Evolutionary conservation across 495 filamentous ascomycete species (phyloP), one percentile per base, ranked within the genome.

Genomic region (Penicillium lagena): DNA sequence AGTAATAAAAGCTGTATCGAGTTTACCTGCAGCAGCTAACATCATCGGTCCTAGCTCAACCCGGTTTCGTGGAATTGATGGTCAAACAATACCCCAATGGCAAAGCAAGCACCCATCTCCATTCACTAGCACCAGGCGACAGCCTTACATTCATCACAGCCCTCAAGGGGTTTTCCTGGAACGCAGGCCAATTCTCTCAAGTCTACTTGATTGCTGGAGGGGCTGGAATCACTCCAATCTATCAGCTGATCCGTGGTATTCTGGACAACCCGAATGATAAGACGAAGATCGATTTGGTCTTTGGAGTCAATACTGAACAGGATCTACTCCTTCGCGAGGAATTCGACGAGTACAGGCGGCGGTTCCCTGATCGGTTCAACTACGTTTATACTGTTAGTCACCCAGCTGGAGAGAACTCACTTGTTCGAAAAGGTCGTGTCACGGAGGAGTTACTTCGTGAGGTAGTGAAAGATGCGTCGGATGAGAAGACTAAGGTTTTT

Each of bases 31-130:
- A 33, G 1, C 17, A 31, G 29, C 7, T 27, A 17, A 13, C 8
- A n/a, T 15, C 29, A n/a, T 28, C 9, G 49, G 30, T 49, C 36
- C 50, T 41, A 37, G 33, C 35, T 29, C 66, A 77, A 50, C 63
- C 68, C 4, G 80, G 79, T 29, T 67, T 58, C 47, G 44, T 84
- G 30, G 78, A 81, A 39, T 52, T 86, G 2, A 68, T 83, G 43
- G 72, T 86, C 5, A 86, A 85, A 56, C 65, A 70, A 39, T 86
- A 86, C 56, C 80, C 81, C 6, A 60, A 75, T 40, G 81, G 81
- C 42, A 79, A 77, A 63, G 73, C 74, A 45, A 81, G 77, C 59
- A 66, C 63, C 0, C 71, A 85, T 47, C 49, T 86, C 11, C 83
- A 86, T 64, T 74, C 71, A 11, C 64, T 86, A 7, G 48, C 67